Base-by-base conservation (phyloP, 176 grass and related monocot genomes). In the Zea luxurians region DNA sequence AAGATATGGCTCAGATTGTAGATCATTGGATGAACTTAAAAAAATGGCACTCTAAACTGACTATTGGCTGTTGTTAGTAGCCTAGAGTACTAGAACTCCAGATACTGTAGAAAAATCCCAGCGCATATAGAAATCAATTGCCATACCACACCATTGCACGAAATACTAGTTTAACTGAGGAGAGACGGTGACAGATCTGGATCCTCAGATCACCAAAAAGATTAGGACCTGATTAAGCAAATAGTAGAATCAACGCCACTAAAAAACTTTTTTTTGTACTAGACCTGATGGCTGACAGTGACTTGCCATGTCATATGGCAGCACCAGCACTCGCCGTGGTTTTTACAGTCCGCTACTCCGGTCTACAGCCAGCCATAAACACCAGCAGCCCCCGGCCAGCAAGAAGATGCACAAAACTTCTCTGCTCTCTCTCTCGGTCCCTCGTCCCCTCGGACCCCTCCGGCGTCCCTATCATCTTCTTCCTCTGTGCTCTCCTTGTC, bases 291-390 rank as follows among this genome's bases (percentile, higher is more conserved):
- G 17, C 54, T 38, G 59, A 16, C 27, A 34, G 64, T 82, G 58
- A 65, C 5, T 72, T 63, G 18, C 48, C 58, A 82, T 61, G 58
- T 78, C 76, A 54, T 66, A 4, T 54, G 76, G 16, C 75, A 64
- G 3, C 61, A 50, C 65, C 73, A 76, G 65, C 48, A 48, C 3
- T 49, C 52, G 44, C 47, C 34, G 20, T 16, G 4, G 57, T 62
- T 81, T 36, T 47, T 37, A 37, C 84, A 48, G 42, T 27, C 13
- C 15, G 13, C 0, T 27, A 54, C 27, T 27, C 53, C 53, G 53
- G 13, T 53, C 1, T 52, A 27, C 27, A 27, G 27, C 27, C 27
- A 27, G 27, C 41, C 27, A 27, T 27, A 27, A 27, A 27, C 27
- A 27, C 27, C 27, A 27, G 27, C 27, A 27, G 27, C 1, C 27